Evolutionary conservation across 1,139 yeast species (phyloP).

Genomic region (Yamadazyma sp.): DNA sequence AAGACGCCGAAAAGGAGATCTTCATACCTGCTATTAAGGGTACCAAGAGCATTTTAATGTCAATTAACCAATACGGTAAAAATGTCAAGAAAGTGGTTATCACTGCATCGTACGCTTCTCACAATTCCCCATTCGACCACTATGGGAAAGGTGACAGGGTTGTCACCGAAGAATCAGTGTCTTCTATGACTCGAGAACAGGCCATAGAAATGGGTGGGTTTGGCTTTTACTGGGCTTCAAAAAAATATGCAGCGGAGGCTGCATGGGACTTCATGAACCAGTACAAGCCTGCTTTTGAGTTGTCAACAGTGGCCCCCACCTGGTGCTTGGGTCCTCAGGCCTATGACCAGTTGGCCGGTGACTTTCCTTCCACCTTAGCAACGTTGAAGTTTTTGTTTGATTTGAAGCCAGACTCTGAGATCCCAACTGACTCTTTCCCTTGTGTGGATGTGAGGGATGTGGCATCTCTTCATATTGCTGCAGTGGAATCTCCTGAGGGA

Average conservation of each 20-base stretch:
- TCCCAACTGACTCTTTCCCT: constrained; percentile 6
- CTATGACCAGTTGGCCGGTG: constrained; percentile 16
- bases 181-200: constrained; percentile 21
- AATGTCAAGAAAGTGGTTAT: constrained; percentile 30
- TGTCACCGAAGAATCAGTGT: constrained; percentile 24
- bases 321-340: constrained; percentile 48
- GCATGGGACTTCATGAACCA: constrained; percentile 30
- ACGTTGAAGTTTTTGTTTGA: constrained; percentile 8
- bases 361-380: constrained; percentile 6
- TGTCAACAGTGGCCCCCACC: constrained; percentile 47
- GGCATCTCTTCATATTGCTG: constrained; percentile 31
- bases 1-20: constrained; percentile 19
- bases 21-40: constrained; percentile 33
- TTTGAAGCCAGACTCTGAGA: constrained; percentile 13
- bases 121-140: constrained; percentile 9
- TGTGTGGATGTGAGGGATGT: constrained; percentile 38
- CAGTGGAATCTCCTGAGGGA: constrained; percentile 25
- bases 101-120: constrained; percentile 42
- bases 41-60: constrained; percentile 29
- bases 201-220: constrained; percentile 25
- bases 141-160: constrained; percentile 32
- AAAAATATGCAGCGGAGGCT: constrained; percentile 32
- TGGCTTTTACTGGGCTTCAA: constrained; percentile 35
- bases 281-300: constrained; percentile 36
- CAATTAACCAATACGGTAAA: constrained; percentile 24